A percentile compares a stretch with the other conserved stretches of the same genome.
phyloP scores from a whole-genome alignment of 2,329 filamentous ascomycete genomes.

The Thelonectria rubi region DNA sequence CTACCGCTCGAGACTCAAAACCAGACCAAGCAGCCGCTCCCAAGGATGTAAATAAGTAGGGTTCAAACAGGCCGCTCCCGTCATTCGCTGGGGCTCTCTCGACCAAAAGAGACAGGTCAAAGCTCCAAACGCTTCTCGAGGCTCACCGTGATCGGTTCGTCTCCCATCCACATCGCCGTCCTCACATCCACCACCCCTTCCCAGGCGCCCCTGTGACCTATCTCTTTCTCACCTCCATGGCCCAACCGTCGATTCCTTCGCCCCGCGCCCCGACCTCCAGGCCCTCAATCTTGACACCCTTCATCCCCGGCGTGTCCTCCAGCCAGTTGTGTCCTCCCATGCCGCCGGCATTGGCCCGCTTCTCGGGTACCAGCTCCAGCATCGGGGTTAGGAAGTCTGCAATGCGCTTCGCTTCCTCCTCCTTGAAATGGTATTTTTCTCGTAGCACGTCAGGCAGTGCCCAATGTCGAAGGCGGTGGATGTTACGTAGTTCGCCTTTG shows the following conservation, averaged over 20 bases:
- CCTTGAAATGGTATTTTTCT: conserved; percentile 96
- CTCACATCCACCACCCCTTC: conserved; percentile 4
- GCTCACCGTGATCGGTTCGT: conserved; percentile 17
- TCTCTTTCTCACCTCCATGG: conserved; percentile 85
- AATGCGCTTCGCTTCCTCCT: conserved; percentile 80
- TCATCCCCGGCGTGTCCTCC: conserved; percentile 88
- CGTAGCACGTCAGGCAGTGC: conserved; percentile 89
- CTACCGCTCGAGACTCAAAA: conserved; percentile 27
- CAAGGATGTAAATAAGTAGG: conserved; percentile 13
- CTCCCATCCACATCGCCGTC: conserved; percentile 33
- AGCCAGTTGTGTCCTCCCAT: conserved; percentile 90
- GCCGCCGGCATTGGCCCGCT: conserved; percentile 92
- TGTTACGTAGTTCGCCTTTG: conserved; percentile 96
- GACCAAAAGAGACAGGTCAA: conserved; percentile 28
- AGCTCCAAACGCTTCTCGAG: conserved; percentile 21
- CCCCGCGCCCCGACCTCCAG: conserved; percentile 83
- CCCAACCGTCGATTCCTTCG: conserved; percentile 95
- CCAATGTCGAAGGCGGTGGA: conserved; percentile 96
- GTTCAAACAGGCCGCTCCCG: conserved; percentile 31
- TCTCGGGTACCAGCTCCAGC: conserved; percentile 88
- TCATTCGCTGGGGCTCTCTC: conserved; percentile 21
- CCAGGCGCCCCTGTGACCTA: conserved; percentile 49
- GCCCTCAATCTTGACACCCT: conserved; percentile 75
- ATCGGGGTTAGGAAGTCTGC: conserved; percentile 87
- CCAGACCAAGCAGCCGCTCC: conserved; percentile 23